These are phyloP conservation scores for Kandelia obovata DNA, from an alignment of 345 rosid species.

Conservation along the genomic window DNA sequence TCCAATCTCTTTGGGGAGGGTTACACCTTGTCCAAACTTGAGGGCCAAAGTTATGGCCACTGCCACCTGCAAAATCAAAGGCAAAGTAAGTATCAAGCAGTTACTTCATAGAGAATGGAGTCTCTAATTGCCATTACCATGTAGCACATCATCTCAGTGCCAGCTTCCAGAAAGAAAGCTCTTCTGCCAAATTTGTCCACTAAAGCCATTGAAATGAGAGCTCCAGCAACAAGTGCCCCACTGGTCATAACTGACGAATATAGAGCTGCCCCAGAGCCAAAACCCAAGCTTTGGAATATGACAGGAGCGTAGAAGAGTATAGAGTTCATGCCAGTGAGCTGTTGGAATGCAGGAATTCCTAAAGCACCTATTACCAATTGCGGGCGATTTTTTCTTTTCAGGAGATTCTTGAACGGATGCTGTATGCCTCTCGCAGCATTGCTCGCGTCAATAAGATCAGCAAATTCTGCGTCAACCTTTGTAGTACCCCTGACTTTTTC, in stretches of 20 bases:
- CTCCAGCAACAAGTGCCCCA: conserved; percentile 23
- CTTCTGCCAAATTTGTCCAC: conserved; percentile 42
- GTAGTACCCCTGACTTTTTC: conserved; percentile 28
- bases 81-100: not conserved
- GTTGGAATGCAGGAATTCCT: conserved; percentile 46
- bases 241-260: conserved; percentile 42
- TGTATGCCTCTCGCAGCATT: conserved; percentile 29
- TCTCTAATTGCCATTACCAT: conserved; percentile 21
- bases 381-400: conserved; percentile 25
- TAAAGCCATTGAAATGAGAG: conserved; percentile 29
- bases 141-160: conserved; percentile 34
- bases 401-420: conserved; percentile 34
- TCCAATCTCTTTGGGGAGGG: conserved; percentile 22
- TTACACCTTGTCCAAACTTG: conserved; percentile 20
- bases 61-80: conserved; percentile 11
- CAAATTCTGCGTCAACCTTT: conserved; percentile 32
- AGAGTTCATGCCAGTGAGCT: conserved; percentile 45
- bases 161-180: conserved; percentile 43
- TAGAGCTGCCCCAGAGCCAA: conserved; percentile 38
- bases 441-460: conserved; percentile 27
- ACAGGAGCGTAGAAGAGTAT: conserved; percentile 53
- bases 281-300: conserved; percentile 45
- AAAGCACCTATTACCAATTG: conserved; percentile 24
- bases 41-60: conserved; percentile 16
- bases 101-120: not conserved